Percentiles rank a stretch among this genome's conserved stretches.
Conservation (phyloP, 192 early-diverging fungal genomes). For the Backusella circina region DNA sequence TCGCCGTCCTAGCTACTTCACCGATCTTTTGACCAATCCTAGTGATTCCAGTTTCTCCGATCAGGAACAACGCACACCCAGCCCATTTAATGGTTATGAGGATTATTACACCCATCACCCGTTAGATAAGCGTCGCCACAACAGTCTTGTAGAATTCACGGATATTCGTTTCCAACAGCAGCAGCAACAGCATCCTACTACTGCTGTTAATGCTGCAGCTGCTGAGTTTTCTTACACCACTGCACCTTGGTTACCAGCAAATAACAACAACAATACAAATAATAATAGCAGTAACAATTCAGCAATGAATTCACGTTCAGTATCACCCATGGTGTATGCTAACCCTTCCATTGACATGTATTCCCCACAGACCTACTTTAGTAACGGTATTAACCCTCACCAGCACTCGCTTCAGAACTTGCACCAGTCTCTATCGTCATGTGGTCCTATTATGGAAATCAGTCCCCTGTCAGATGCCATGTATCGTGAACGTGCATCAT, state of each 20-base stretch:
- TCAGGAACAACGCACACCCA: constrained; percentile 21
- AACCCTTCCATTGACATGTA: constrained; percentile 8
- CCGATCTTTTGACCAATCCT: constrained; percentile 8
- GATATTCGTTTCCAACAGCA: background rate
- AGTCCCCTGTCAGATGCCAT: background rate
- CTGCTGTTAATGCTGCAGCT: background rate
- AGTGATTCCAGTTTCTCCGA: constrained; percentile 20
- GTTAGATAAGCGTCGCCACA: constrained; percentile 15
- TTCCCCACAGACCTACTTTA: constrained; percentile 4
- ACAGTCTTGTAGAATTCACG: constrained; percentile 3
- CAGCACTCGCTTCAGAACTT: background rate
- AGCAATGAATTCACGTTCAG: background rate
- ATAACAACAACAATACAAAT: background rate
- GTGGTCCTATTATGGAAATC: background rate
- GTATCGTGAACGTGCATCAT: constrained; percentile 5
- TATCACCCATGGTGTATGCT: constrained; percentile 12
- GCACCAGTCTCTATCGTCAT: background rate
- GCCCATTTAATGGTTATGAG: constrained; percentile 12
- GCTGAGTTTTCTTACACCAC: background rate
- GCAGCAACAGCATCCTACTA: background rate
- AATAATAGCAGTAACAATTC: background rate
- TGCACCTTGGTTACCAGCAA: constrained; percentile 3
- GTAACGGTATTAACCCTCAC: background rate
- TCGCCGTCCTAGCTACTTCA: constrained; percentile 23
- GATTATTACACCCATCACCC: constrained; percentile 2